phyloP scores from a whole-genome alignment of 2,329 filamentous ascomycete species.

The Aspergillus unguis region DNA sequence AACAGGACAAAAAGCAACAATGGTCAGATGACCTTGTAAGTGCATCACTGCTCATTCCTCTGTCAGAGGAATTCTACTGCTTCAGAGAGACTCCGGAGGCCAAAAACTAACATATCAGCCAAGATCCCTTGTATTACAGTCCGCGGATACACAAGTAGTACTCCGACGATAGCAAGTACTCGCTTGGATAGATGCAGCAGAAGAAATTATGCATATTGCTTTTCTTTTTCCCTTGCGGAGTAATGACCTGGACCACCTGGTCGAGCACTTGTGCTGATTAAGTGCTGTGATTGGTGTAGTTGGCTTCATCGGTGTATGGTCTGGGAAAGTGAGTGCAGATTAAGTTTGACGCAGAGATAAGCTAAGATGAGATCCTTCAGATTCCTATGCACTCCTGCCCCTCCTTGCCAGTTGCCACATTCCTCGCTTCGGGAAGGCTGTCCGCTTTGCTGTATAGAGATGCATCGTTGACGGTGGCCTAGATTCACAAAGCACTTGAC shows the following conservation, averaged over 20 bases:
- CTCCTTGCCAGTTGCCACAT: conserved; percentile 4
- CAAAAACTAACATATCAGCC: neutral
- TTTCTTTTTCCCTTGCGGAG: conserved; percentile 1
- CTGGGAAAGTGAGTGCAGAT: neutral
- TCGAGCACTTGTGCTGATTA: neutral
- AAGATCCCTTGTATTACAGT: neutral
- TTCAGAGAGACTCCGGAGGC: neutral
- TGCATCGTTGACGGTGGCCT: no score
- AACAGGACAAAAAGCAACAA: conserved; percentile 1
- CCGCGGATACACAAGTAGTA: neutral
- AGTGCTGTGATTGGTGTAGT: neutral
- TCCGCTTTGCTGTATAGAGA: neutral
- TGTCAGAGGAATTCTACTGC: neutral
- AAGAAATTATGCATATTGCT: neutral
- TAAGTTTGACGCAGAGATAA: conserved; percentile 9
- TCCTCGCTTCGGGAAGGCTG: conserved; percentile 5
- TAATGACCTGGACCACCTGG: neutral
- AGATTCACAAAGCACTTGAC: neutral
- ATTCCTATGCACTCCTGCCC: neutral
- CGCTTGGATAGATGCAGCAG: neutral
- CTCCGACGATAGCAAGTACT: neutral
- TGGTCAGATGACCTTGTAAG: neutral
- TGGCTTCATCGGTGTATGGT: conserved; percentile 3
- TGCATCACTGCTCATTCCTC: neutral
- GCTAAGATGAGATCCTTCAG: conserved; percentile 1